Evolutionary conservation across 352 stramenopile genomes (phyloP), one percentile per base, ranked within the genome.

Genomic region (Phytophthora cactorum): DNA sequence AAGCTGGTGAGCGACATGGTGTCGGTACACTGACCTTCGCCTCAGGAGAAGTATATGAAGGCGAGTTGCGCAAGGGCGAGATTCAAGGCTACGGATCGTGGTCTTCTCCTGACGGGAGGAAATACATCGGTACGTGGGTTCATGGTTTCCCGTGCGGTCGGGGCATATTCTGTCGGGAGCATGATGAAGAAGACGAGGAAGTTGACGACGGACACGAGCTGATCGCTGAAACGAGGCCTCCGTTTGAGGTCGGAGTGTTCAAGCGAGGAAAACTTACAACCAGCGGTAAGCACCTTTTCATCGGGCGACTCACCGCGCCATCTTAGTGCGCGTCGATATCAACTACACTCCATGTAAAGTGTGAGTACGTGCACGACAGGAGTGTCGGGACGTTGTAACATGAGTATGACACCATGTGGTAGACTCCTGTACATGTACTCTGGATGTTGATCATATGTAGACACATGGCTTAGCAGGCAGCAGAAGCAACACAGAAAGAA

Each of bases 21-120:
- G 64, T 86, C 59, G 87, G 87, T 29, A 75, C 87, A 0, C 52
- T 93, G 11, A 77, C 65, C 9, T 81, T 91, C n/a, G 55, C 75
- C 1, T 81, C 76, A 2, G 85, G 84, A 11, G 87, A 91, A 57
- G 52, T 79, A 2, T 95, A 86, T 46, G 87, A 95, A 71, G 87
- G 85, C 31, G 76, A 80, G 47, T 95, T 85, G 87, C 14, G 59
- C 9, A 60, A 63, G 3, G 79, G 81, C 51, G 63, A 74, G 31
- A 73, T 90, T 41, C 62, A 84, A 14, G 87, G 87, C 22, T 91
- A 86, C 59, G 87, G 87, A n/a, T 79, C 76, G 38, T 93, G 82
- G 81, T 78, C 72, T 28, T 75, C 74, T 5, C 65, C 68, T 15
- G 70, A 81, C 36, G 79, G 81, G 10, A 68, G 64, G 29, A 74